Base-by-base conservation (phyloP, 345 rosid genomes). In the Linum tenue region DNA sequence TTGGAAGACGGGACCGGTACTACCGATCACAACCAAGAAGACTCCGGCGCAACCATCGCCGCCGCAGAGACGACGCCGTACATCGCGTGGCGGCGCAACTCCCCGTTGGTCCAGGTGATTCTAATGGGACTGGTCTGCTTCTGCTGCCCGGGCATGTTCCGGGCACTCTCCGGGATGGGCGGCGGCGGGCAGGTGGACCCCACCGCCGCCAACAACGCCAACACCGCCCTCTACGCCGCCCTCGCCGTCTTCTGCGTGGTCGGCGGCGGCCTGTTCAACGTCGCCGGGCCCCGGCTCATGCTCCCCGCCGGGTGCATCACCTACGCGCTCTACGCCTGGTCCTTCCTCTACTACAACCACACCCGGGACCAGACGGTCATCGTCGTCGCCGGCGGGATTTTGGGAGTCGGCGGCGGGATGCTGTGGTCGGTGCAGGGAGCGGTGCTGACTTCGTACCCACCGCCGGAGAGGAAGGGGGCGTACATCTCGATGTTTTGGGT, bases 71-170 rank as follows among this genome's bases (percentile, higher is more conserved):
- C 75, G 6, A 56, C 16, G 55, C 37, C 39, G 15, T 65, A 55
- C 53, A 71, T 84, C 5, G 37, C 53, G 16, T 73, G 81, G 64
- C 74, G 95, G 38, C 80, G 82, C 80, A 89, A 87, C 71, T 92
- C 97, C 0, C 98, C 98, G 2, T 68, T 89, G 1, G 69, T 80
- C 3, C 98, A 92, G 67, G 86, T 92, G 7, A 62, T 61, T 59
- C 73, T 90, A n/a, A 87, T 92, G 42, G 98, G 96, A 0, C 70
- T 92, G 4, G 98, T 92, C 48, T 92, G 98, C 64, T 92, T 92
- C 75, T 92, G 98, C 65, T 92, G 97, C 42, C 98, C 98, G 0
- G 96, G 96, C 1, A 92, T 92, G 91, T 92, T 90, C 78, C 90
- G 90, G 62, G 98, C 98, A 39, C 85, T 92, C 65, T 81, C 94